phyloP scores from a whole-genome alignment of 306 rosid genomes.

The Gastrolobium villosum region DNA sequence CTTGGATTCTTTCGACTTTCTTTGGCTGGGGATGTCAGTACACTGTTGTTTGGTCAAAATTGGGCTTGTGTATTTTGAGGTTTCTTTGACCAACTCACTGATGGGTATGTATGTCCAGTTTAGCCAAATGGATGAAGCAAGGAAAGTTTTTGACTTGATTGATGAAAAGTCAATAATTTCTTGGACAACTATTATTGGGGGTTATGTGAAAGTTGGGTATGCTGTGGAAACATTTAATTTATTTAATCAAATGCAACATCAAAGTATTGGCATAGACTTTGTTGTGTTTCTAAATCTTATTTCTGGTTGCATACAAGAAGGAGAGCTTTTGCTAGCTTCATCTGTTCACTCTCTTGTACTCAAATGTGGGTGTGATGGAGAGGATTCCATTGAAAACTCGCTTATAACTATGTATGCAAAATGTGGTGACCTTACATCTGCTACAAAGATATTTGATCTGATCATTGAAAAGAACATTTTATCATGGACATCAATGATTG shows the following conservation, averaged over 20 bases:
- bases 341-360: slow-evolving; percentile 58
- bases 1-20: slow-evolving; percentile 3
- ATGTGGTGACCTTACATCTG: slow-evolving; percentile 58
- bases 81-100: slow-evolving; percentile 52
- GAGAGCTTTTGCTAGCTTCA: slow-evolving; percentile 50
- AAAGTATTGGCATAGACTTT: slow-evolving; percentile 47
- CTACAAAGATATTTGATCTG: slow-evolving; percentile 65
- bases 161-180: slow-evolving; percentile 55
- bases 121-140: slow-evolving; percentile 48
- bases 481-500: slow-evolving; percentile 73
- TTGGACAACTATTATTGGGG: slow-evolving; percentile 62
- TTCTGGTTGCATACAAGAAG: slow-evolving; percentile 47
- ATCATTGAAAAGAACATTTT: slow-evolving; percentile 54
- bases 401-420: slow-evolving; percentile 68
- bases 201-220: slow-evolving; percentile 52
- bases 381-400: slow-evolving; percentile 56
- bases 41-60: slow-evolving; percentile 58
- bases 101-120: slow-evolving; percentile 58
- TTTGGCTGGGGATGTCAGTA: slow-evolving; percentile 47
- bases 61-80: slow-evolving; percentile 51
- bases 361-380: slow-evolving; percentile 60
- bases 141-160: slow-evolving; percentile 53
- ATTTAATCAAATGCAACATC: slow-evolving; percentile 53
- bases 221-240: slow-evolving; percentile 41
- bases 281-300: slow-evolving; percentile 53